Conservation (phyloP, 164 flowering plant genomes). For the Litsea cubeba region DNA sequence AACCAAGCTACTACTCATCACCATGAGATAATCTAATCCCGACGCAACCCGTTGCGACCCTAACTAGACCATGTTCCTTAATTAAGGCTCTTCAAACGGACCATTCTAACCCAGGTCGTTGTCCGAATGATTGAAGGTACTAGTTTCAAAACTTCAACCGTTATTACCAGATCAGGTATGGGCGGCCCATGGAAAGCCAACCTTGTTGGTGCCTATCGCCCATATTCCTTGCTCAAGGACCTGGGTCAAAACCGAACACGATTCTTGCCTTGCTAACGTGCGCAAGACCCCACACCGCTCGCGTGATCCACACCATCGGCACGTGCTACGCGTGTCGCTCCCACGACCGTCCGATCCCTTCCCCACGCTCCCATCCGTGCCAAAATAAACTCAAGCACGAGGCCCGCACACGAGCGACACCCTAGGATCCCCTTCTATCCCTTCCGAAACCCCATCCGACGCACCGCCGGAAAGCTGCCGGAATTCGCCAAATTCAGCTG, state of each 20-base stretch:
- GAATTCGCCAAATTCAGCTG: background rate
- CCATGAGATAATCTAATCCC: too few species aligned
- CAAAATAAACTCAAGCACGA: constrained; percentile 23
- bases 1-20: too few species aligned
- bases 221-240: background rate
- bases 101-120: too few species aligned
- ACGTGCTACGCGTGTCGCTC: constrained; percentile 30
- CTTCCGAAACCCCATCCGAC: constrained; percentile 3
- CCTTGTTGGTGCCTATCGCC: too few species aligned
- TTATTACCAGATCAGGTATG: too few species aligned
- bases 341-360: constrained; percentile 14
- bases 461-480: constrained; percentile 15
- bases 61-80: too few species aligned
- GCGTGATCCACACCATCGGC: constrained; percentile 11
- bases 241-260: background rate
- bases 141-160: too few species aligned
- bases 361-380: constrained; percentile 22
- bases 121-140: too few species aligned
- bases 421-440: constrained; percentile 18
- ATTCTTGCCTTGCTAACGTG: background rate
- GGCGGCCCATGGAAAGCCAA: too few species aligned
- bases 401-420: constrained; percentile 35
- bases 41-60: too few species aligned
- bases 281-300: background rate
- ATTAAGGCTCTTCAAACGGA: too few species aligned